Conservation (phyloP, 371 early-diverging fungal genomes). For the Apophysomyces ossiformis region DNA sequence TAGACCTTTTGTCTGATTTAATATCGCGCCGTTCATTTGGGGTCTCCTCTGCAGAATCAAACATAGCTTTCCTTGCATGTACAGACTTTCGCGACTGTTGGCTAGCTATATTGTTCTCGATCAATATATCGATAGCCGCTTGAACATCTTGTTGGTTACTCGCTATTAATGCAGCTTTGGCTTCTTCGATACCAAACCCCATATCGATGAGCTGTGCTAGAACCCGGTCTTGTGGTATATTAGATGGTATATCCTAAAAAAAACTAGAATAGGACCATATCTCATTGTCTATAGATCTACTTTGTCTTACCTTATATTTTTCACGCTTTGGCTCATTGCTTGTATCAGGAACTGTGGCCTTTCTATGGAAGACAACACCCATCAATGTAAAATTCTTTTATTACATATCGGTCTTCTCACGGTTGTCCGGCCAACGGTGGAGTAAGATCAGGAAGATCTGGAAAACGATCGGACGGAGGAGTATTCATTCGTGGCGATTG, state of each 20-base stretch:
- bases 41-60: not conserved
- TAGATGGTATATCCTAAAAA: not conserved
- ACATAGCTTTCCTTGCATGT: constrained; percentile 27
- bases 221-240: constrained; percentile 28
- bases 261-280: not conserved
- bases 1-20: not conserved
- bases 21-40: not conserved
- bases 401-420: not conserved
- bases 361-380: not conserved
- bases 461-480: not conserved
- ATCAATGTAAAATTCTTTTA: not conserved
- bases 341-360: not conserved
- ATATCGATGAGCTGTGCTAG: constrained; percentile 75
- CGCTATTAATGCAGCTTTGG: constrained; percentile 68
- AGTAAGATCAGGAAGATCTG: not conserved
- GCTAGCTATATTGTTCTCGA: constrained; percentile 57
- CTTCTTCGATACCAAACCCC: constrained; percentile 75
- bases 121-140: constrained; percentile 65
- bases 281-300: too few species aligned
- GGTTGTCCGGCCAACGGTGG: not conserved
- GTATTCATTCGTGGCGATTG: not conserved
- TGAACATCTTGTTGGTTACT: constrained; percentile 62
- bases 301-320: not conserved
- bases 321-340: not conserved
- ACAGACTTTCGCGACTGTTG: constrained; percentile 50